Percentiles rank a stretch among this genome's conserved stretches.
Conservation (phyloP, 75 land plant species). For the Ceratopteris richardii region DNA sequence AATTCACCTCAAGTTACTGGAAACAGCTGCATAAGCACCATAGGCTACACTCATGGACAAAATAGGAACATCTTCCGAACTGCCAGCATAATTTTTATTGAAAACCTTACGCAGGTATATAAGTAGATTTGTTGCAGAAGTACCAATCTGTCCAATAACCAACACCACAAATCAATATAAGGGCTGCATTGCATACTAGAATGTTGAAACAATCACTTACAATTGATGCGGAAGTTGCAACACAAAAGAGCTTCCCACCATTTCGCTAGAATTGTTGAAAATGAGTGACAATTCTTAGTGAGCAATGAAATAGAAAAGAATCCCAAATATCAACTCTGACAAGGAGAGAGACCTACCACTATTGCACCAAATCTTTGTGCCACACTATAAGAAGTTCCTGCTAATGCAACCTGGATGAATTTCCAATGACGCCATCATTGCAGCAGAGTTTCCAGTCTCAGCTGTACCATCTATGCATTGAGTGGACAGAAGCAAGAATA, state of each 20-base stretch:
- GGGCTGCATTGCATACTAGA: too few relatives aligned
- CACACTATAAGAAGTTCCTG: conserved; percentile 21
- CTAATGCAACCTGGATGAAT: conserved; percentile 27
- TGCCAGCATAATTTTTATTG: conserved; percentile 29
- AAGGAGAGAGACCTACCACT: conserved; percentile 16
- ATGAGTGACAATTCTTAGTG: too few relatives aligned
- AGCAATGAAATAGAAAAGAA: background rate
- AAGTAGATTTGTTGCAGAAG: conserved; percentile 26
- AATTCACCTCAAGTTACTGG: conserved; percentile 31
- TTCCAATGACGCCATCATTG: background rate
- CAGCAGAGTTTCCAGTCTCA: background rate
- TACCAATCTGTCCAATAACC: conserved; percentile 24
- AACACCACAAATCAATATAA: background rate
- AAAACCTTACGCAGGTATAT: conserved; percentile 12
- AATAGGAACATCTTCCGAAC: conserved; percentile 31
- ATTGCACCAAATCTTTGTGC: conserved; percentile 37
- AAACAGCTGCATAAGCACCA: conserved; percentile 33
- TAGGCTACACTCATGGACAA: conserved; percentile 34
- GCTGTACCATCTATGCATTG: too few relatives aligned
- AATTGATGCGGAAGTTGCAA: conserved; percentile 31
- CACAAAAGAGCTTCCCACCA: conserved; percentile 30
- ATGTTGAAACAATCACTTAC: conserved; percentile 15
- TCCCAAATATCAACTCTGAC: background rate
- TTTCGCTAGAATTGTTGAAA: conserved; percentile 19
- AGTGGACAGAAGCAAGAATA: too few relatives aligned